Percentiles rank a stretch among this genome's conserved stretches.
phyloP scores from a whole-genome alignment of 805 yeast genomes.

The Wickerhamomyces mucosus region DNA sequence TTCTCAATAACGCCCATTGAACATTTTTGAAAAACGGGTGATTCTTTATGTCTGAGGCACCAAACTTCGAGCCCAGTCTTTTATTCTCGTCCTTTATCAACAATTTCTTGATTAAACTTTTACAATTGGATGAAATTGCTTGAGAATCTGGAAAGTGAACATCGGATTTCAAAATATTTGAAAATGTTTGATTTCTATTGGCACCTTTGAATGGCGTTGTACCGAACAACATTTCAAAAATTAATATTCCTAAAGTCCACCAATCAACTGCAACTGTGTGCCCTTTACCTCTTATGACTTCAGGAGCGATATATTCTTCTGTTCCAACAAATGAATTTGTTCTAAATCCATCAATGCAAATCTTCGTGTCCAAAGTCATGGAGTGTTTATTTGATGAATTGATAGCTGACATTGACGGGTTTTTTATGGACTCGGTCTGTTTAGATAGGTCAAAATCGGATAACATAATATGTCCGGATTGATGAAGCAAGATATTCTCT shows the following conservation, averaged over 20 bases:
- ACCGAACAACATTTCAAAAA: slow-evolving; percentile 92
- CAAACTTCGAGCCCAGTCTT: slow-evolving; percentile 83
- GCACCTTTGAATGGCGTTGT: slow-evolving; percentile 94
- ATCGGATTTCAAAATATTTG: slow-evolving; percentile 77
- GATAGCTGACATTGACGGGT: slow-evolving; percentile 48
- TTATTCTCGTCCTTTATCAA: slow-evolving; percentile 83
- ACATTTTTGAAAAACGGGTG: slow-evolving; percentile 87
- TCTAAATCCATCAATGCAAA: slow-evolving; percentile 91
- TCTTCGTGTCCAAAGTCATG: slow-evolving; percentile 82
- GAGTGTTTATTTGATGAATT: slow-evolving; percentile 25
- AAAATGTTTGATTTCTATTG: slow-evolving; percentile 81
- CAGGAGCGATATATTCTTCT: slow-evolving; percentile 98
- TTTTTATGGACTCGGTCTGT: slow-evolving; percentile 68
- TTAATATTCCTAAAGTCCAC: slow-evolving; percentile 96
- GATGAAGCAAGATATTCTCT: slow-evolving; percentile 88
- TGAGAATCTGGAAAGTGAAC: slow-evolving; percentile 68
- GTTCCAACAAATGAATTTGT: slow-evolving; percentile 99
- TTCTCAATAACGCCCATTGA: slow-evolving; percentile 92
- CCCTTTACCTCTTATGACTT: slow-evolving; percentile 93
- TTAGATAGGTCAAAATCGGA: slow-evolving; percentile 94
- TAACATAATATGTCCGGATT: slow-evolving; percentile 96
- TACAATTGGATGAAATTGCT: slow-evolving; percentile 64
- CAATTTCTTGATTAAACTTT: slow-evolving; percentile 68
- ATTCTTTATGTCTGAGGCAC: slow-evolving; percentile 89
- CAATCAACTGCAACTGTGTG: slow-evolving; percentile 98